Evolutionary conservation across 2,329 filamentous ascomycete species (phyloP), one percentile per base, ranked within the genome.

Genomic region (Neonectria ditissima): DNA sequence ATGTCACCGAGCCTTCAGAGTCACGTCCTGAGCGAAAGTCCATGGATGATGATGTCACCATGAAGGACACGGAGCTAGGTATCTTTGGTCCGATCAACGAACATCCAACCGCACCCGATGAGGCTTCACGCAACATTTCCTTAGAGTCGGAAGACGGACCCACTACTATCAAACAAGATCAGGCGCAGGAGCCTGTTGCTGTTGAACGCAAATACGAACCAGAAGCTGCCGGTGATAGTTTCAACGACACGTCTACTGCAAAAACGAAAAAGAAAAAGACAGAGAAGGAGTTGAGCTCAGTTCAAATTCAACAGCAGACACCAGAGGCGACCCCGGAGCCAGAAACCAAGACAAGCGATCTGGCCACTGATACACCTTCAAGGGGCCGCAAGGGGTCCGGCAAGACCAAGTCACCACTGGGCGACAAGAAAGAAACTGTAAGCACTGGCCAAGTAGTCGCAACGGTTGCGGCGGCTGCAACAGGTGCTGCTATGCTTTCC

Each of bases 211-310:
- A 26, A 3, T 24, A 41, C 16, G 47, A 47, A 41, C 18, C 24
- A 32, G 57, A 39, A n/a, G 20, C 13, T 14, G 28, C 22, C 30
- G 47, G 51, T 28, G 26, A 24, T 24, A 39, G 53, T n/a, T 22
- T 57, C 3, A 62, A 63, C 6, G 52, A 52, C 22, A 50, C 52
- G 41, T 54, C 65, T 10, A 37, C 65, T 43, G 50, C 68, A 13
- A 73, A 75, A 54, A 74, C 68, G 16, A 73, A 75, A 56, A 75
- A 76, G 62, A 79, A 77, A 55, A 75, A 71, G 24, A 68, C 73
- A 55, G 72, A 65, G 34, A 63, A 52, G 32, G 68, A 68, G 43
- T 55, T 62, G 43, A 41, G 54, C 28, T 50, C 52, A 7, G 32
- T 45, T 7, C 52, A 48, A 41, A 16, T 26, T 47, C 62, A 53